Conservation (phyloP, 176 grass and related monocot genomes). For the Saccharum officinarum region DNA sequence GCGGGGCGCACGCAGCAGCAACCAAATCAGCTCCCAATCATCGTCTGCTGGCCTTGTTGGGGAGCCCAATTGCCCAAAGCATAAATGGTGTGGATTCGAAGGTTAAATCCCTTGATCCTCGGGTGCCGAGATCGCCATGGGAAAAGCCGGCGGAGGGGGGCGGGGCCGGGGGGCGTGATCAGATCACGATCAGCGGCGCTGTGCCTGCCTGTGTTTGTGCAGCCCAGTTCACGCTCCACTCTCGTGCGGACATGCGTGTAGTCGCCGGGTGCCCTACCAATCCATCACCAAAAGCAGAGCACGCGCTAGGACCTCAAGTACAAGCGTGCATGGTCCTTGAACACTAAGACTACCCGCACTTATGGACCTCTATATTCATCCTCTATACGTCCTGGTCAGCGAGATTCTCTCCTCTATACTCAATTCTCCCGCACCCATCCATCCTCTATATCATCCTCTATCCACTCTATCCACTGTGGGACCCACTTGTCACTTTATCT, state of each 20-base stretch:
- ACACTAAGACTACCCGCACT: too few species aligned
- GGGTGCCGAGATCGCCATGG: neutral
- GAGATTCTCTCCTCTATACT: too few species aligned
- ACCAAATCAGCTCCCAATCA: conserved; percentile 52
- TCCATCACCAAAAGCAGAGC: conserved; percentile 43
- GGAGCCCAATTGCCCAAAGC: too few species aligned
- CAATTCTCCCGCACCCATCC: too few species aligned
- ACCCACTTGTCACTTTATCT: too few species aligned
- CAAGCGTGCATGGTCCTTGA: neutral
- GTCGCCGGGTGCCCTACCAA: conserved; percentile 31
- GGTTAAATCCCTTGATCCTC: conserved; percentile 38
- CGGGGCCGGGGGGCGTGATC: neutral
- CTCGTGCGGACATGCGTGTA: neutral
- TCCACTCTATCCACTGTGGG: too few species aligned
- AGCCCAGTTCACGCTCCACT: conserved; percentile 52
- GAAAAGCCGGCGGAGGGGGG: too few species aligned
- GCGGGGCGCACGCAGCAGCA: conserved; percentile 15
- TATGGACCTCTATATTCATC: too few species aligned
- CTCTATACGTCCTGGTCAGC: too few species aligned
- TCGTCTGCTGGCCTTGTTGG: conserved; percentile 9
- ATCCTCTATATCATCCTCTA: too few species aligned
- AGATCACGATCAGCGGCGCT: conserved; percentile 14
- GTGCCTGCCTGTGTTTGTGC: neutral
- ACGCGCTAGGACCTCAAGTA: conserved; percentile 35
- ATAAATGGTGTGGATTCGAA: too few species aligned